Base-by-base conservation (phyloP, 225 moss, liverwort and hornwort genomes). In the Polytrichum commune region DNA sequence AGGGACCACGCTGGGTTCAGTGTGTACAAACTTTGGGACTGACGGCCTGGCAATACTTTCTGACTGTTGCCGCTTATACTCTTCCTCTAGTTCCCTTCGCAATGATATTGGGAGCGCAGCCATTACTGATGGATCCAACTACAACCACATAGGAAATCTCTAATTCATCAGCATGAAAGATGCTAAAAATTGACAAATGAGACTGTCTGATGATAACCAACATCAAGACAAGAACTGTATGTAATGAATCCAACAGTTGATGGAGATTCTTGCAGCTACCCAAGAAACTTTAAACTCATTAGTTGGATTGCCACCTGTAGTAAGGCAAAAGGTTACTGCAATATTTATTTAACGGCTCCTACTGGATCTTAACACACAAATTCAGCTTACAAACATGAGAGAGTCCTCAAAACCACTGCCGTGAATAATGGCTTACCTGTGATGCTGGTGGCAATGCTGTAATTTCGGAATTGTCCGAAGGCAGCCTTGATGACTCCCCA, bases 401-500 rank as follows among this genome's bases (percentile, higher is more conserved):
- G 13, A 46, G 46, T 46, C 16, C 46, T 46, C 46, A 13, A 46
- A 46, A 46, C 13, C 46, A 46, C 46, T 46, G 46, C 46, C 46
- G 13, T 46, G 46, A 46, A 13, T 46, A 46, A 46, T 46, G 16
- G 46, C 73, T 53, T 86, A 86, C 89, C 89, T 89, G 89, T 62
- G 89, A 89, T 72, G 82, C 86, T 62, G 89, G 86, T 72, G 89
- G 89, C 71, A 89, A 72, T 58, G 89, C 89, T 72, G 78, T 74
- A 56, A 89, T 84, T 55, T 79, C 76, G 5, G 74, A 68, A 70
- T 78, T 72, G 55, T 75, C 75, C 62, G 72, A 62, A 77, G 78
- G 55, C 64, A 77, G 72, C 35, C 65, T 76, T 63, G 86, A 85
- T 54, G 81, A 74, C 72, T 86, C 81, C 29, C 81, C 86, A 75